These are phyloP conservation scores for Cymodocea nodosa DNA, from an alignment of 116 monocot species.

Conservation along the genomic window DNA sequence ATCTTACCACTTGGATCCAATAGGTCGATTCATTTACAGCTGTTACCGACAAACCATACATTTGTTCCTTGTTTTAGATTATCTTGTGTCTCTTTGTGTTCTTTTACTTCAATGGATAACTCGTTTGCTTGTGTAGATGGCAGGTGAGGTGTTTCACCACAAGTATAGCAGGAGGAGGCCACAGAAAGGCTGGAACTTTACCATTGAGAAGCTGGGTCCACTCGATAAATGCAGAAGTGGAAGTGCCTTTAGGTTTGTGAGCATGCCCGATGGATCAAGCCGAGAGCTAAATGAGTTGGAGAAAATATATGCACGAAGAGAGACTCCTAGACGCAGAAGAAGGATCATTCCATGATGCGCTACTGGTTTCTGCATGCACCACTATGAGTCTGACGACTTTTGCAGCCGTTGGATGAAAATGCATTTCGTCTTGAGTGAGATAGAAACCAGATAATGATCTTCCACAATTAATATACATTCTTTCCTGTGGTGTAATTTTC, in stretches of 20 bases:
- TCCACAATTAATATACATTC: no score
- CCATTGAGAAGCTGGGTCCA: conserved; percentile 52
- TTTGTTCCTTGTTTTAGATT: no score
- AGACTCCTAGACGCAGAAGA: conserved; percentile 45
- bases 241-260: conserved; percentile 61
- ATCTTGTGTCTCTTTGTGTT: not conserved
- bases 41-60: no score
- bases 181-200: conserved; percentile 56
- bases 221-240: conserved; percentile 33
- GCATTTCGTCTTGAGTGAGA: no score
- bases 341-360: conserved; percentile 36
- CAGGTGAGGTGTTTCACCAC: conserved; percentile 74
- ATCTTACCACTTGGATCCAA: no score
- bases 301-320: conserved; percentile 78
- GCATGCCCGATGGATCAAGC: conserved; percentile 75
- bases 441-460: no score
- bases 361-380: not conserved
- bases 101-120: not conserved
- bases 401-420: not conserved
- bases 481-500: no score
- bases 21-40: no score
- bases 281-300: conserved; percentile 57
- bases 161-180: conserved; percentile 65
- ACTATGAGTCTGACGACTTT: not conserved
- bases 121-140: conserved; percentile 32